phyloP scores from a whole-genome alignment of 257 asterid genomes.

The Solanum stenotomum region DNA sequence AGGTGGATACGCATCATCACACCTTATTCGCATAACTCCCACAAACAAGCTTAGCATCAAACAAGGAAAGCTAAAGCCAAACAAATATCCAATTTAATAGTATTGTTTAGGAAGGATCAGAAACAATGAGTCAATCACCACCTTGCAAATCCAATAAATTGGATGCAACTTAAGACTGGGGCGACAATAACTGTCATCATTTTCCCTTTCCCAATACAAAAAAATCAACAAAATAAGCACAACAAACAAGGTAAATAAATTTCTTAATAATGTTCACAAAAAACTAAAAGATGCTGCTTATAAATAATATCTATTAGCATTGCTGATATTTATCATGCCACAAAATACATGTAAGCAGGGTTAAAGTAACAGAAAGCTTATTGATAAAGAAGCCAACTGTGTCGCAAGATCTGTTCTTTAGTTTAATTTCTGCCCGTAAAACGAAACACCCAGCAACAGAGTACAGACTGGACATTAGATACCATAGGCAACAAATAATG shows the following conservation, averaged over 20 bases:
- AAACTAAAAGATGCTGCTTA: not conserved
- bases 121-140: slow-evolving; percentile 28
- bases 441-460: slow-evolving; percentile 38
- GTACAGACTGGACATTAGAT: slow-evolving; percentile 38
- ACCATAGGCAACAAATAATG: slow-evolving; percentile 24
- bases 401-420: slow-evolving; percentile 55
- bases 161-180: slow-evolving; percentile 39
- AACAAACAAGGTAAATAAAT: not conserved
- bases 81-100: not conserved
- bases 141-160: slow-evolving; percentile 3
- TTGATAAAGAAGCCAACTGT: slow-evolving; percentile 28
- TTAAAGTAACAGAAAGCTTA: slow-evolving; percentile 39
- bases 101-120: slow-evolving; percentile 13
- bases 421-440: slow-evolving; percentile 41
- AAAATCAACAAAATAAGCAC: not conserved
- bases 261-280: not conserved
- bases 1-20: slow-evolving; percentile 44
- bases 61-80: not conserved
- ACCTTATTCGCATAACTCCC: not conserved
- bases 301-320: not conserved
- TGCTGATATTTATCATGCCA: not conserved
- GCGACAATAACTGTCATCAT: slow-evolving; percentile 37
- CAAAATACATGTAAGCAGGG: slow-evolving; percentile 3
- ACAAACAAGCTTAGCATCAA: not conserved
- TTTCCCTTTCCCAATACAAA: not conserved